Evolutionary conservation across 805 yeast species (phyloP), one percentile per base, ranked within the genome.

Genomic region (Maudiozyma barnettii): DNA sequence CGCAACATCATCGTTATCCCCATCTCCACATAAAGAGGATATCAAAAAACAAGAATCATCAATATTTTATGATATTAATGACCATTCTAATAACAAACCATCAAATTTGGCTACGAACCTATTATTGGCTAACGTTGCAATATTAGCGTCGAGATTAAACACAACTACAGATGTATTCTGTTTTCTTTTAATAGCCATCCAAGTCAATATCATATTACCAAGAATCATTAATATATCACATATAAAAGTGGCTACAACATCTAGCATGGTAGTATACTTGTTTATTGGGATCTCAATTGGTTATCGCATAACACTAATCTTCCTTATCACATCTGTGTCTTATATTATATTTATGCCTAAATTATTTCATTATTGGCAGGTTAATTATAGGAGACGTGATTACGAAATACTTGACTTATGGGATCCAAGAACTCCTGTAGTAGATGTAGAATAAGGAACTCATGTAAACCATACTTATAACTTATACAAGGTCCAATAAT

Each of bases 111-210:
- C 95, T 0, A 88, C 95, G 20, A 93, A 91, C 58, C 67, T 90
- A 3, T 78, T 95, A 6, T 68, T 93, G 18, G 81, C 95, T 1
- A 89, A 90, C 51, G 90, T 95, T 1, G 84, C 89, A 18, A 91
- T 93, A 4, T 67, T 93, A 23, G 95, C 98, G 0, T 88, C 96
- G n/a, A 75, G 99, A 53, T 71, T 93, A 21, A 65, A 74, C 9
- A 74, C 91, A 2, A 80, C 91, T 5, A 67, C 81, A 30, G 75
- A 82, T 20, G 99, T 89, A 6, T 90, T 90, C 61, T 81, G 88
- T 54, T 93, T 91, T 60, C 76, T 90, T 39, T 71, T 89, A 39
- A 79, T 58, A 9, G 60, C 65, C 50, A 57, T 64, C 7, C 64
- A 64, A 41, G 44, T 64, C 7, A 63, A 62, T 42, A 56, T 65